Evolutionary conservation across 768 basidiomycete genomes (phyloP), one percentile per base, ranked within the genome.

Genomic region (Asterophora lycoperdoides): DNA sequence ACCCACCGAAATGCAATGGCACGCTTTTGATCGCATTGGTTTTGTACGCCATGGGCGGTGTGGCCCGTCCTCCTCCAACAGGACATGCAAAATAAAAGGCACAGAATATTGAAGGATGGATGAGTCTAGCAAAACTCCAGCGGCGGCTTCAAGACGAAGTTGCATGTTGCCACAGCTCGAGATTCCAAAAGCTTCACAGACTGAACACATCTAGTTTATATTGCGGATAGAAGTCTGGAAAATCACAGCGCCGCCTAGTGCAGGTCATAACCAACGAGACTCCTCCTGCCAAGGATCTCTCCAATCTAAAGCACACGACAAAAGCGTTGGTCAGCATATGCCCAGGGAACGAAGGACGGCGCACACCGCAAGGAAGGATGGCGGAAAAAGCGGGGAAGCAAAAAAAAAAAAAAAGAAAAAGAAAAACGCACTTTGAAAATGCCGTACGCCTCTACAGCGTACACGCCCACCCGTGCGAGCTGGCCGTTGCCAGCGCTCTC

Each of bases 391-490:
- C n/a, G n/a, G n/a, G n/a, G n/a, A n/a, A n/a, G n/a, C n/a, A n/a
- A n/a, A n/a, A n/a, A 23, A 23, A 23, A 23, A 6, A 23, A 23
- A 23, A 23, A 23, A 3, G 6, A 23, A 23, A 23, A 23, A 23
- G 19, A 9, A 3, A 10, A 41, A 34, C 40, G 19, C 53, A 86
- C 88, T 75, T 89, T 89, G 77, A 88, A 95, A 58, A 95, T 86
- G 13, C 86, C 84, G 63, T 93, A 95, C 28, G 89, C 92, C 69
- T 95, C 90, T 18, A 91, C 61, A 8, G 80, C 89, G 62, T 92
- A 90, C 14, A 91, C 64, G 8, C 81, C 81, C 19, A 91, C 73
- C 57, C 77, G 76, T 5, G 75, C 75, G 67, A 82, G 78, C 58
- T 89, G 82, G 6, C 90, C 89, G 41, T 71, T 81, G 57, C 71